Percentiles rank a stretch among this genome's conserved stretches.
Conservation (phyloP, 176 grass and related monocot species). For the Ensete glaucum region DNA sequence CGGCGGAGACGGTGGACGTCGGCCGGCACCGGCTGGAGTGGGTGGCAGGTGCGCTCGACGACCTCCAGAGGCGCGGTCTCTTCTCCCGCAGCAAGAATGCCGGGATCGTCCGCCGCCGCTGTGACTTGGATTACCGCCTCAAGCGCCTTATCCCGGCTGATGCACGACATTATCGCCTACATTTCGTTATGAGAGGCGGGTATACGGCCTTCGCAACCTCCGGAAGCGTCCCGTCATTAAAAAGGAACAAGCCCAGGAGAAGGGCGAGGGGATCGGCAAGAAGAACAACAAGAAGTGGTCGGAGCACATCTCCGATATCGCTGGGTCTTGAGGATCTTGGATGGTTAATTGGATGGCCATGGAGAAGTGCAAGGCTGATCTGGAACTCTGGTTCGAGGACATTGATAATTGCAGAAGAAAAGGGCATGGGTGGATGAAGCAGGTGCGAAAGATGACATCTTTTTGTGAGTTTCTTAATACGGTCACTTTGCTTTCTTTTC, state of each 20-base stretch:
- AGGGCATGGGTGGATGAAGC: constrained; percentile 72
- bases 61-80: constrained; percentile 61
- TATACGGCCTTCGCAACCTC: constrained; percentile 52
- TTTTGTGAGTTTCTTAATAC: not conserved
- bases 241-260: not conserved
- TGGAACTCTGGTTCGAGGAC: constrained; percentile 79
- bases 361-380: constrained; percentile 74
- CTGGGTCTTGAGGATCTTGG: constrained; percentile 45
- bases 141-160: constrained; percentile 59
- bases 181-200: constrained; percentile 49
- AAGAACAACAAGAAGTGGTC: constrained; percentile 27
- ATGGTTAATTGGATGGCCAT: constrained; percentile 51
- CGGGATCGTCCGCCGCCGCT: constrained; percentile 52
- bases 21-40: constrained; percentile 79
- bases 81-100: constrained; percentile 62
- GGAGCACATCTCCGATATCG: constrained; percentile 53
- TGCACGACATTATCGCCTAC: constrained; percentile 54
- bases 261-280: not conserved
- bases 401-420: constrained; percentile 60
- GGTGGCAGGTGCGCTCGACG: constrained; percentile 73
- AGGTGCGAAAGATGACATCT: constrained; percentile 24
- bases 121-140: constrained; percentile 84
- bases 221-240: constrained; percentile 37
- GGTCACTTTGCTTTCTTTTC: too few relatives aligned
- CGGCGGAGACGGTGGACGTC: constrained; percentile 46